Evolutionary conservation across 164 flowering plant genomes (phyloP).

Genomic region (Litsea cubeba): DNA sequence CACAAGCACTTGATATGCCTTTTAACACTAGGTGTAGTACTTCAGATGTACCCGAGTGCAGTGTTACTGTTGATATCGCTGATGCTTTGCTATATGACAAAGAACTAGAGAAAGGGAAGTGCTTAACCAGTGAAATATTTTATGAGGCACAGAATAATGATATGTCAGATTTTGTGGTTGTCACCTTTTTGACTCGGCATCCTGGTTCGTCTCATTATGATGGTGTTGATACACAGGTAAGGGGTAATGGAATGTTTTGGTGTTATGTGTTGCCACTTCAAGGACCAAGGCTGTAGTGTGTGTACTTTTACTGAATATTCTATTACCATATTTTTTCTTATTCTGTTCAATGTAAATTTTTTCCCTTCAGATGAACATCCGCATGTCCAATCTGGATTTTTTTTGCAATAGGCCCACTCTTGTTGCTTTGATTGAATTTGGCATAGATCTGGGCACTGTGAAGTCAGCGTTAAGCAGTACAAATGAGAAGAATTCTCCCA

Average conservation of each 20-base stretch:
- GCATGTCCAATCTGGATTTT: constrained; percentile 93
- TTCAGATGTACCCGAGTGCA: constrained; percentile 12
- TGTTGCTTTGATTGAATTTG: constrained; percentile 89
- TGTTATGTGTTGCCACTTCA: neutral
- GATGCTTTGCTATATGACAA: constrained; percentile 34
- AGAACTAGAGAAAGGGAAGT: constrained; percentile 37
- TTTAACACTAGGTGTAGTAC: constrained; percentile 4
- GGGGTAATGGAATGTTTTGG: neutral
- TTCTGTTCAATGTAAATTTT: neutral
- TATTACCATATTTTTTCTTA: neutral
- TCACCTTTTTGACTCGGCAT: constrained; percentile 53
- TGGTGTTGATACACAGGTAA: constrained; percentile 92
- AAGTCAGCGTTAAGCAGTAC: constrained; percentile 18
- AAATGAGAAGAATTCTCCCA: constrained; percentile 12
- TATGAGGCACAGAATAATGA: constrained; percentile 68
- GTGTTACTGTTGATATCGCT: constrained; percentile 26
- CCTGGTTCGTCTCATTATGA: constrained; percentile 70
- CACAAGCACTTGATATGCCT: constrained; percentile 25
- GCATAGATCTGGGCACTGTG: constrained; percentile 59
- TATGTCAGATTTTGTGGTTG: constrained; percentile 73
- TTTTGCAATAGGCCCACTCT: constrained; percentile 91
- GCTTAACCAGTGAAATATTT: constrained; percentile 45
- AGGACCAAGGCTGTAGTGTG: neutral
- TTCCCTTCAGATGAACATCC: constrained; percentile 70
- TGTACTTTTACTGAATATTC: neutral